Conservation (phyloP, 2,329 filamentous ascomycete genomes). For the Colletotrichum spinosum region DNA sequence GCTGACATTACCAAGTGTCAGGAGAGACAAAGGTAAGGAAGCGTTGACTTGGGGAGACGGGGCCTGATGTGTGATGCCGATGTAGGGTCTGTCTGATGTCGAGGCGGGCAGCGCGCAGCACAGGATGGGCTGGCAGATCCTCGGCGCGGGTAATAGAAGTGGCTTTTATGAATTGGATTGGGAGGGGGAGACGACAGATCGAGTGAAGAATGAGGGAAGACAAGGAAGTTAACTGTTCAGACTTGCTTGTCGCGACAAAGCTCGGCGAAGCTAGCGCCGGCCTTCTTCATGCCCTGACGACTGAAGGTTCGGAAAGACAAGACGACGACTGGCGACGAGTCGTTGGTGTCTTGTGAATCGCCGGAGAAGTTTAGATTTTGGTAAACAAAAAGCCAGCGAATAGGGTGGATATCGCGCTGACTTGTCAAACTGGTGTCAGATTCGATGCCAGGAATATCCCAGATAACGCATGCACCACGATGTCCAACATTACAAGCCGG, state of each 20-base stretch:
- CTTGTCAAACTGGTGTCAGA: constrained; percentile 52
- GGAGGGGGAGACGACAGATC: constrained; percentile 29
- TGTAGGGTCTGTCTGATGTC: constrained; percentile 38
- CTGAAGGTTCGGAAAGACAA: constrained; percentile 37
- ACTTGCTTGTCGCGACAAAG: constrained; percentile 38
- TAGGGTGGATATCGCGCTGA: constrained; percentile 47
- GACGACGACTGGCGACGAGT: constrained; percentile 37
- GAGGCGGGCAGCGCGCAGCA: constrained; percentile 34
- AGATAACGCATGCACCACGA: constrained; percentile 49
- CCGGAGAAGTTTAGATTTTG: constrained; percentile 38
- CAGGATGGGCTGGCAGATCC: constrained; percentile 36
- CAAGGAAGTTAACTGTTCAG: constrained; percentile 38
- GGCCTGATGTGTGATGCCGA: constrained; percentile 35
- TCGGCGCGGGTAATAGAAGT: constrained; percentile 36
- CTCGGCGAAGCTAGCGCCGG: constrained; percentile 38
- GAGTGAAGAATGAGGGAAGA: constrained; percentile 33
- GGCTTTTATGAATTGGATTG: constrained; percentile 37
- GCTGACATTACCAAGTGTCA: constrained; percentile 21
- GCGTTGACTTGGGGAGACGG: constrained; percentile 36
- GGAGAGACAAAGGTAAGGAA: constrained; percentile 36
- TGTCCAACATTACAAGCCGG: constrained; percentile 54
- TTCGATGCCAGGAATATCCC: constrained; percentile 55
- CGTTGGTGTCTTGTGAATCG: constrained; percentile 38
- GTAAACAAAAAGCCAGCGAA: constrained; percentile 40
- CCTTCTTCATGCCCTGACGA: constrained; percentile 37